Percentiles rank a stretch among this genome's conserved stretches.
These are phyloP conservation scores for Raphanus hybrid DNA, from an alignment of 441 rosid genomes.

Conservation along the genomic window DNA sequence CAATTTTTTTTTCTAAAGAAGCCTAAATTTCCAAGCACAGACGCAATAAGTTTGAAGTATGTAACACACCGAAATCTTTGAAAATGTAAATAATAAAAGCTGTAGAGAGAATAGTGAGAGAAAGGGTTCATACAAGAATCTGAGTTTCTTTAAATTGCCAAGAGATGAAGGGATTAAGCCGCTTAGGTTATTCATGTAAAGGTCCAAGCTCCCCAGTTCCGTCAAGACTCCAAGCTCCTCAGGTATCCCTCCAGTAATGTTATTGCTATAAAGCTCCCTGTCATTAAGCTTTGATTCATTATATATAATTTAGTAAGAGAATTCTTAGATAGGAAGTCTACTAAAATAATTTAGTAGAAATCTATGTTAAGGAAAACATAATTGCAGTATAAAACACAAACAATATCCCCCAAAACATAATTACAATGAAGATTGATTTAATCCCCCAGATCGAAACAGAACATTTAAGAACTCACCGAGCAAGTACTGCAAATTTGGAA, in stretches of 20 bases:
- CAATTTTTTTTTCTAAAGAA: neutral
- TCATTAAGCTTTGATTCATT: neutral
- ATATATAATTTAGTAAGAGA: neutral
- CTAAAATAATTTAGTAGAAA: neutral
- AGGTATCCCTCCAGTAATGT: neutral
- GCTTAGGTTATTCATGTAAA: slow-evolving; percentile 65
- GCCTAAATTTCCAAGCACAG: neutral
- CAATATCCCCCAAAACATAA: neutral
- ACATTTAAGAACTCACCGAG: too few relatives aligned
- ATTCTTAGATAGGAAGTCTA: slow-evolving; percentile 37
- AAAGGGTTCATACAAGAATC: slow-evolving; percentile 66
- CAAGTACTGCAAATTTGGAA: too few relatives aligned
- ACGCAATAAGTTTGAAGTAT: neutral
- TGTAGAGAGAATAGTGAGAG: neutral
- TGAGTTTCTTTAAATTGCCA: slow-evolving; percentile 36
- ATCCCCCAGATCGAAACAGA: too few relatives aligned
- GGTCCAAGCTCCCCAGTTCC: slow-evolving; percentile 91
- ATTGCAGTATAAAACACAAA: neutral
- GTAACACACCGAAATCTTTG: too few relatives aligned
- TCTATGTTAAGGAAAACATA: neutral
- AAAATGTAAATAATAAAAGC: neutral
- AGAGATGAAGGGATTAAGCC: slow-evolving; percentile 76
- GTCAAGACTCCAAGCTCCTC: slow-evolving; percentile 40
- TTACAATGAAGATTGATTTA: too few relatives aligned
- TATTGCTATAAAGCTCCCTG: neutral